phyloP scores from a whole-genome alignment of 1,284 basidiomycete species.

The Moniliophthora roreri region DNA sequence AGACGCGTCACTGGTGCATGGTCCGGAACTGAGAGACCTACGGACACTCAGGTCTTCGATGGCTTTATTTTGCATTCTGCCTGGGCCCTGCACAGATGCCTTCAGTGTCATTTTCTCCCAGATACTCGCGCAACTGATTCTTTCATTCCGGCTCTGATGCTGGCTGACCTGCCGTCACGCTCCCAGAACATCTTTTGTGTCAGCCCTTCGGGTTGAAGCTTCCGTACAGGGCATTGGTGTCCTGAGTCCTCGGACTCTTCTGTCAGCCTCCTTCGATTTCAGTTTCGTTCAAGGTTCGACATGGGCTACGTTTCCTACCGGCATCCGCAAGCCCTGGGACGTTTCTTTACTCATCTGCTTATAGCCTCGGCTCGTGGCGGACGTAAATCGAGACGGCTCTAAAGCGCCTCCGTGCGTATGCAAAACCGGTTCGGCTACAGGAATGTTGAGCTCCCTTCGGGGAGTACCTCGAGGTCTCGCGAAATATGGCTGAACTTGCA shows the following conservation, averaged over 20 bases:
- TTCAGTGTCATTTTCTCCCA: not conserved
- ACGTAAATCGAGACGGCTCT: slow-evolving; percentile 12
- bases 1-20: slow-evolving; percentile 14
- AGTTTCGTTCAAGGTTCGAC: slow-evolving; percentile 9
- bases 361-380: slow-evolving; percentile 6
- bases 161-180: not conserved
- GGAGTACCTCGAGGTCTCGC: too few relatives aligned
- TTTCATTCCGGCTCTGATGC: not conserved
- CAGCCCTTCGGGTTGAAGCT: slow-evolving; percentile 5
- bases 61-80: not conserved
- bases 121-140: slow-evolving; percentile 5
- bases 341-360: slow-evolving; percentile 11
- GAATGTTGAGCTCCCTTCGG: slow-evolving; percentile 2
- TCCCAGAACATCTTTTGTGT: not conserved
- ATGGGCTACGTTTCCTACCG: slow-evolving; percentile 16
- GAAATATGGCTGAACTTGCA: slow-evolving; percentile 1
- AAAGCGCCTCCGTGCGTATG: slow-evolving; percentile 14
- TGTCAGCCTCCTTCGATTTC: slow-evolving; percentile 7
- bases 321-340: slow-evolving; percentile 16
- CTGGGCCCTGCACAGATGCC: not conserved
- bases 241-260: slow-evolving; percentile 12
- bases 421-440: slow-evolving; percentile 14
- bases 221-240: slow-evolving; percentile 9
- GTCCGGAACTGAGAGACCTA: slow-evolving; percentile 12
- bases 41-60: slow-evolving; percentile 10